Percentiles rank a stretch among this genome's conserved stretches.
These are phyloP conservation scores for Tuber borchii DNA, from an alignment of 495 filamentous ascomycete genomes.

Conservation along the genomic window DNA sequence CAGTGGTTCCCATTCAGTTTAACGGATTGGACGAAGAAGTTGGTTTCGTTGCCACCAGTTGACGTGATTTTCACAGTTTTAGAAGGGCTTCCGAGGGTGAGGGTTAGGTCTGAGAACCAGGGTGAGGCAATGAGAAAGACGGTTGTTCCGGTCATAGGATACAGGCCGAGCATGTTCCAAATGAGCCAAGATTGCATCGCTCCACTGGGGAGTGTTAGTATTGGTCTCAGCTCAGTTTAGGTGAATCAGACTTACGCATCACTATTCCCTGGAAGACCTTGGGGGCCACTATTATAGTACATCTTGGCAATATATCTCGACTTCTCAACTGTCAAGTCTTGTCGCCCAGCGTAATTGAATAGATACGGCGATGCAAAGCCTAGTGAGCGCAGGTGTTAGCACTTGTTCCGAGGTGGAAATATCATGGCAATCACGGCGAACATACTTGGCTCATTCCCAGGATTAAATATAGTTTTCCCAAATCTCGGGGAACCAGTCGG, in stretches of 20 bases:
- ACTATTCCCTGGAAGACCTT: conserved; percentile 60
- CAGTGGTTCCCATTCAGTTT: conserved; percentile 50
- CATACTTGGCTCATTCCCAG: conserved; percentile 58
- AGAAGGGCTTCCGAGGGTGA: conserved; percentile 51
- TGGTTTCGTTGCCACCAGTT: conserved; percentile 47
- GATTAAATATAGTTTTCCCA: conserved; percentile 58
- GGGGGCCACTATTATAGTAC: conserved; percentile 51
- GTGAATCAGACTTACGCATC: conserved; percentile 47
- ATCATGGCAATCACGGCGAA: neutral
- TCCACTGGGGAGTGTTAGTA: conserved; percentile 39
- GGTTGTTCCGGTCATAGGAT: conserved; percentile 59
- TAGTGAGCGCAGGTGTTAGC: conserved; percentile 31
- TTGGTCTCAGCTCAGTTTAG: neutral
- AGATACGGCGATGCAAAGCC: conserved; percentile 62
- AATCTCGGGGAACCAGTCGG: conserved; percentile 46
- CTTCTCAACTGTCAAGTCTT: conserved; percentile 54
- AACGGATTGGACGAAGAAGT: conserved; percentile 54
- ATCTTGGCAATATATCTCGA: conserved; percentile 51
- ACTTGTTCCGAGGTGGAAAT: neutral
- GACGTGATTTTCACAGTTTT: conserved; percentile 54
- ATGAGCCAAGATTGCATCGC: conserved; percentile 65
- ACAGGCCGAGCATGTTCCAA: conserved; percentile 66
- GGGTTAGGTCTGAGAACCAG: conserved; percentile 55
- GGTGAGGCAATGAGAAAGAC: conserved; percentile 60
- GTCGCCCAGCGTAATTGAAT: conserved; percentile 61